Base-by-base conservation (phyloP, 495 filamentous ascomycete species). In the Achaetomiella virescens region DNA sequence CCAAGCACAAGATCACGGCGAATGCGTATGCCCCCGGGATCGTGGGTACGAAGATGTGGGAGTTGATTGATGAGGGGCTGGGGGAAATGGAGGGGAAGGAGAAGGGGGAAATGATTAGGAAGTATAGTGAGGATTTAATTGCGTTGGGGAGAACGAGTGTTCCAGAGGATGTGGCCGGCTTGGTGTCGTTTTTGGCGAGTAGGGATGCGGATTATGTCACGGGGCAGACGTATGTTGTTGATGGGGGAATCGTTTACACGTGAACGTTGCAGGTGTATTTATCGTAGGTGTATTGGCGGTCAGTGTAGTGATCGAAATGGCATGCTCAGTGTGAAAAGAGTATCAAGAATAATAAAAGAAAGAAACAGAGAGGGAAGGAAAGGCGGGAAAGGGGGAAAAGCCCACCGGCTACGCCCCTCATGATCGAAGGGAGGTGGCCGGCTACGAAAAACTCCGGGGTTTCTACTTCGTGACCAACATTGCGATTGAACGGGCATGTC, bases 1-100 rank as follows among this genome's bases (percentile, higher is more conserved):
- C 78, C 1, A 42, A 58, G 47, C 74, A 84, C 52, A 68, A 77
- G 42, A 86, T 86, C 64, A 84, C 82, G 1, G 81, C 73, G 6
- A 85, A 85, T 58, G 75, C 78, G 6, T 85, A 84, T 55, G 83
- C 80, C 0, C 83, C 83, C 0, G 83, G 84, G 0, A 80, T 85
- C 49, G 79, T 87, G 1, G 79, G 74, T 0, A 86, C 83, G 4
- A 66, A 68, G 0, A 84, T 84, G 79, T 84, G 81, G 80, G 81
- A 81, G 48, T 50, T 73, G 4, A 82, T 85, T 55, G 80, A 81
- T 50, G 71, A 77, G 56, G 73, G 72, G 53, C 42, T 83, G 31
- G 78, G 71, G 10, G 66, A 73, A 65, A 67, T 66, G 41, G 66
- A 56, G 21, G 80, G 77, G 5, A 54, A 66, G 21, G 61, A 57